Evolutionary conservation across 2,329 filamentous ascomycete genomes (phyloP).

Genomic region (Parascedosporium putredinis): DNA sequence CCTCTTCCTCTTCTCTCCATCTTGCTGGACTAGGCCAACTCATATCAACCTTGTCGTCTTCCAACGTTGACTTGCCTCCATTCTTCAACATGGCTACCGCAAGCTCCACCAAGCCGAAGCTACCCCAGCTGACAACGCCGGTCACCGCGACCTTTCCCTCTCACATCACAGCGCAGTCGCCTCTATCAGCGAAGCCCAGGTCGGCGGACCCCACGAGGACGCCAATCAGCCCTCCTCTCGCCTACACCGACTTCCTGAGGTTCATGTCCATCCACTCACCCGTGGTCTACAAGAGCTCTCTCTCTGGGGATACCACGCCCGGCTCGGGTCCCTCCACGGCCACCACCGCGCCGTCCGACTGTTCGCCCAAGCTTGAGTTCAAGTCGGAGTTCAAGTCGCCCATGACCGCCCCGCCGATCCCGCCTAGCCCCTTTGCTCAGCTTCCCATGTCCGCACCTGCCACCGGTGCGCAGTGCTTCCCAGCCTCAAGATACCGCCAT

Average conservation of each 20-base stretch:
- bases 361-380: slow-evolving; percentile 23
- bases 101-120: slow-evolving; percentile 41
- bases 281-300: slow-evolving; percentile 39
- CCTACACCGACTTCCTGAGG: slow-evolving; percentile 90
- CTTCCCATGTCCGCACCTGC: slow-evolving; percentile 50
- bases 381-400: slow-evolving; percentile 25
- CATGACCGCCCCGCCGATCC: slow-evolving; percentile 26
- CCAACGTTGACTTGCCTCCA: neutral
- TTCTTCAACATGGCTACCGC: slow-evolving; percentile 11
- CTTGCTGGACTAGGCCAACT: neutral
- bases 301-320: slow-evolving; percentile 36
- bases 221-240: slow-evolving; percentile 79
- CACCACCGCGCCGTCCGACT: slow-evolving; percentile 38
- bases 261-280: slow-evolving; percentile 68
- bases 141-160: slow-evolving; percentile 53
- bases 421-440: slow-evolving; percentile 41
- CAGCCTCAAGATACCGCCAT: slow-evolving; percentile 67
- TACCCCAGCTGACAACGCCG: slow-evolving; percentile 51
- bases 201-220: slow-evolving; percentile 61
- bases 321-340: slow-evolving; percentile 45
- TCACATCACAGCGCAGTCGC: slow-evolving; percentile 55
- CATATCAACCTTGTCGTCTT: neutral
- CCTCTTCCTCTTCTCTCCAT: neutral
- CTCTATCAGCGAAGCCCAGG: slow-evolving; percentile 41
- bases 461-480: slow-evolving; percentile 50